Evolutionary conservation across 768 basidiomycete species (phyloP).

Genomic region (Lactifluus subvellereus): DNA sequence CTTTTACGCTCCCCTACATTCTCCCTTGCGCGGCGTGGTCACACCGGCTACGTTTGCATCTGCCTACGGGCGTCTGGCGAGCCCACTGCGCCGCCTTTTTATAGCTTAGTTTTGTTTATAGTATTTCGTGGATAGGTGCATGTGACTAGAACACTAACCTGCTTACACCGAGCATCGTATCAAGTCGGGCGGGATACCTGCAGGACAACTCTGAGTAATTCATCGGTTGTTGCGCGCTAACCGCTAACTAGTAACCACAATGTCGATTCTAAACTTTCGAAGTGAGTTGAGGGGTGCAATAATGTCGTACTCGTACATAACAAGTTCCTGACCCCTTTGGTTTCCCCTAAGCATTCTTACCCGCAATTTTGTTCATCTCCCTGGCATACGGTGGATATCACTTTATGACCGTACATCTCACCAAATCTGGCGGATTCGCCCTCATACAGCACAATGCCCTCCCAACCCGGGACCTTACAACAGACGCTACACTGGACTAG

Average conservation of each 20-base stretch:
- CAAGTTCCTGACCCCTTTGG: neutral
- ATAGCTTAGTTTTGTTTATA: too few species aligned
- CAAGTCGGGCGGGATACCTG: neutral
- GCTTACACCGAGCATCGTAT: neutral
- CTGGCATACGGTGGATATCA: conserved; percentile 7
- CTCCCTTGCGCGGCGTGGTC: too few species aligned
- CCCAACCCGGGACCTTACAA: conserved; percentile 17
- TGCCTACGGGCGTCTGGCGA: too few species aligned
- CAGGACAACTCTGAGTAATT: neutral
- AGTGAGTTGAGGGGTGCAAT: conserved; percentile 1
- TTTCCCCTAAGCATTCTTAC: conserved; percentile 1
- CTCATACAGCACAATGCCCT: conserved; percentile 12
- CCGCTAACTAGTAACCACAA: neutral
- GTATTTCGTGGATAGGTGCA: too few species aligned
- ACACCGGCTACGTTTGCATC: too few species aligned
- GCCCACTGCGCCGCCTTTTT: too few species aligned
- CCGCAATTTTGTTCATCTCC: conserved; percentile 12
- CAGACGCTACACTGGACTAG: conserved; percentile 15
- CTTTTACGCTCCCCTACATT: too few species aligned
- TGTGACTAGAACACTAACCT: neutral
- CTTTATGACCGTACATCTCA: conserved; percentile 15
- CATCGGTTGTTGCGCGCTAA: neutral
- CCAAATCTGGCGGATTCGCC: conserved; percentile 12
- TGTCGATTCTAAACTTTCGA: neutral
- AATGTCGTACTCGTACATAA: neutral